A percentile compares a stretch with the other conserved stretches of the same genome.
These are phyloP conservation scores for Silene noctiflora DNA, from an alignment of 179 eudicot genomes.

Conservation along the genomic window DNA sequence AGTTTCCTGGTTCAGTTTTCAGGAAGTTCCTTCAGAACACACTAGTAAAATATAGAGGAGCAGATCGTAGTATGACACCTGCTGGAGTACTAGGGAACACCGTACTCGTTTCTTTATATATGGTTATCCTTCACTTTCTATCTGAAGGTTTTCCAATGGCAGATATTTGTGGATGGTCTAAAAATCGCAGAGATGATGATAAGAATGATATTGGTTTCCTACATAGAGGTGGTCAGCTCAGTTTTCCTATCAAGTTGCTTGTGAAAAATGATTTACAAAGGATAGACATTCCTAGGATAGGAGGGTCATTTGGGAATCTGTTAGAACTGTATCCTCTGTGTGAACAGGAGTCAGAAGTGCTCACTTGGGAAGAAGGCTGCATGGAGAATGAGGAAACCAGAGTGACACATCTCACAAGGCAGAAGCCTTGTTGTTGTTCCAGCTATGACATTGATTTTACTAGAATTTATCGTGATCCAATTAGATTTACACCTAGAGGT, in stretches of 20 bases:
- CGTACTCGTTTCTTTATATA: slow-evolving; percentile 71
- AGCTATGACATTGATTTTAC: slow-evolving; percentile 59
- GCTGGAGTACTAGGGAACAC: slow-evolving; percentile 78
- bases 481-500: slow-evolving; percentile 54
- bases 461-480: slow-evolving; percentile 48
- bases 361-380: slow-evolving; percentile 97
- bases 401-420: slow-evolving; percentile 64
- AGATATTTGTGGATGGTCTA: slow-evolving; percentile 58
- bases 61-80: slow-evolving; percentile 70
- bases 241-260: slow-evolving; percentile 64
- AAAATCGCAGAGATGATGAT: slow-evolving; percentile 39
- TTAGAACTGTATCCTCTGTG: slow-evolving; percentile 45
- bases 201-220: slow-evolving; percentile 64
- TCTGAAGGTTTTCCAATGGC: slow-evolving; percentile 81
- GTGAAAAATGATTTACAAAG: slow-evolving; percentile 75
- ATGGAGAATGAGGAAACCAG: slow-evolving; percentile 67
- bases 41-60: slow-evolving; percentile 63
- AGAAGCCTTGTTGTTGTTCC: slow-evolving; percentile 90
- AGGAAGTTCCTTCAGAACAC: slow-evolving; percentile 77
- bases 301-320: slow-evolving; percentile 74
- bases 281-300: slow-evolving; percentile 73
- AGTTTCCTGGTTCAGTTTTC: slow-evolving; percentile 89
- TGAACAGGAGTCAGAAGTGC: slow-evolving; percentile 57
- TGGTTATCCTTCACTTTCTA: slow-evolving; percentile 77
- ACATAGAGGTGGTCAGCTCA: slow-evolving; percentile 86